phyloP scores from a whole-genome alignment of 306 rosid genomes.

The Vachellia collinsii region DNA sequence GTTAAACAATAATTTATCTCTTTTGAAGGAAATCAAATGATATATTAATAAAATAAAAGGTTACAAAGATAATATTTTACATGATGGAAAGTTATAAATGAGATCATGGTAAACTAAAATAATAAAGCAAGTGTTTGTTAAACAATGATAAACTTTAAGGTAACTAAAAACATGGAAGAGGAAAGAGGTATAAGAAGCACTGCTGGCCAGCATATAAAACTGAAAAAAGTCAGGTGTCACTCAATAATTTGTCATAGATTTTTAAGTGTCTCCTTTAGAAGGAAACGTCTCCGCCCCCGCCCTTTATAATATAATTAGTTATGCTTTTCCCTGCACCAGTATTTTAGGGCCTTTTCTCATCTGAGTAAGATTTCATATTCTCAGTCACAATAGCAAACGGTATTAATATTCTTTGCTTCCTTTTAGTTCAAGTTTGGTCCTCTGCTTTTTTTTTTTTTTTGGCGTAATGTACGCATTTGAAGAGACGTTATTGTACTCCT shows the following conservation, averaged over 20 bases:
- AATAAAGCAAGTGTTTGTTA: too few species aligned
- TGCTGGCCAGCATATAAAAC: neutral
- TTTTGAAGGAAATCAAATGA: too few species aligned
- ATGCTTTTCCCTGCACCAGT: slow-evolving; percentile 6
- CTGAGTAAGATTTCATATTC: slow-evolving; percentile 42
- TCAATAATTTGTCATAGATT: slow-evolving; percentile 18
- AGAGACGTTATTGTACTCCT: slow-evolving; percentile 32
- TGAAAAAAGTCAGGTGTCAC: slow-evolving; percentile 6
- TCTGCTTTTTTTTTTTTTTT: slow-evolving; percentile 22
- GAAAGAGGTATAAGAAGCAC: neutral
- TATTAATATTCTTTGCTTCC: slow-evolving; percentile 28
- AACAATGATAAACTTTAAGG: too few species aligned
- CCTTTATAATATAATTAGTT: neutral
- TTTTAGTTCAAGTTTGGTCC: slow-evolving; percentile 12
- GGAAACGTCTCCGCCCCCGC: slow-evolving; percentile 21
- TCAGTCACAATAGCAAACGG: slow-evolving; percentile 42
- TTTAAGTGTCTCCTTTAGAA: slow-evolving; percentile 15
- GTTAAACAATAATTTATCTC: too few species aligned
- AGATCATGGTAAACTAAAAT: too few species aligned
- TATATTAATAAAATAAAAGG: too few species aligned
- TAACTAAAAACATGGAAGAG: neutral
- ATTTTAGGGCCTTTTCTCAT: neutral
- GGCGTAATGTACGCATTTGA: slow-evolving; percentile 40
- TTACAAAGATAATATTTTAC: too few species aligned
- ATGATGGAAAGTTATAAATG: too few species aligned